Conservation (phyloP, 1,284 basidiomycete genomes). For the Sanghuangporus baumii region DNA sequence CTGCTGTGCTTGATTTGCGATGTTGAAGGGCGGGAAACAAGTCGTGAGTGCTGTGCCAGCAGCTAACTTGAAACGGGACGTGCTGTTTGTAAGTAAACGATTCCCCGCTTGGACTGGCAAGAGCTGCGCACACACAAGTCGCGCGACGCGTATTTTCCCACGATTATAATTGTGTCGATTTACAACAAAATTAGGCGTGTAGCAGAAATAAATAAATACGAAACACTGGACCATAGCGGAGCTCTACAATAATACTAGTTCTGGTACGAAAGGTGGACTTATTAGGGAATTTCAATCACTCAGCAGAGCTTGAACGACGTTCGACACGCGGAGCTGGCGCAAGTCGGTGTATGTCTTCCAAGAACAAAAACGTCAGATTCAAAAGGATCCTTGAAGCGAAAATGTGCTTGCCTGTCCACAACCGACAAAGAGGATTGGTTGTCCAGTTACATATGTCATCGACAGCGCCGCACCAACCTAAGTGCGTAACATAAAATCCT, state of each 20-base stretch:
- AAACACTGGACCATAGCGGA: neutral
- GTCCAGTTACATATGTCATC: constrained; percentile 97
- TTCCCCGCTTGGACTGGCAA: too few species aligned
- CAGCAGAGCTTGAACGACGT: constrained; percentile 88
- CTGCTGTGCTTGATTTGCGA: neutral
- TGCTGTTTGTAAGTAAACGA: too few species aligned
- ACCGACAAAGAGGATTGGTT: constrained; percentile 94
- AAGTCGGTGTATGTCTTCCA: constrained; percentile 93
- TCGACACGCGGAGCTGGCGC: constrained; percentile 81
- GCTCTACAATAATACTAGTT: neutral
- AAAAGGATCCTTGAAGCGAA: neutral
- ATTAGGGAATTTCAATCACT: constrained; percentile 44
- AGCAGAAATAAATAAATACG: neutral
- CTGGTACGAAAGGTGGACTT: neutral
- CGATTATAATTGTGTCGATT: neutral
- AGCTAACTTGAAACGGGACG: neutral
- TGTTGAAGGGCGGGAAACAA: neutral
- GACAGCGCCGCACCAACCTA: constrained; percentile 93
- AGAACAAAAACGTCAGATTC: constrained; percentile 18
- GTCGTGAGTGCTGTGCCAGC: constrained; percentile 9
- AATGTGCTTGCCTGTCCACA: constrained; percentile 76
- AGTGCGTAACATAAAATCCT: constrained; percentile 16
- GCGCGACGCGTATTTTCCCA: constrained; percentile 2
- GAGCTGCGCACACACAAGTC: neutral
- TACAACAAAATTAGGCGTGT: neutral